Conservation (phyloP, 2,329 filamentous ascomycete genomes). For the Ciborinia camelliae region DNA sequence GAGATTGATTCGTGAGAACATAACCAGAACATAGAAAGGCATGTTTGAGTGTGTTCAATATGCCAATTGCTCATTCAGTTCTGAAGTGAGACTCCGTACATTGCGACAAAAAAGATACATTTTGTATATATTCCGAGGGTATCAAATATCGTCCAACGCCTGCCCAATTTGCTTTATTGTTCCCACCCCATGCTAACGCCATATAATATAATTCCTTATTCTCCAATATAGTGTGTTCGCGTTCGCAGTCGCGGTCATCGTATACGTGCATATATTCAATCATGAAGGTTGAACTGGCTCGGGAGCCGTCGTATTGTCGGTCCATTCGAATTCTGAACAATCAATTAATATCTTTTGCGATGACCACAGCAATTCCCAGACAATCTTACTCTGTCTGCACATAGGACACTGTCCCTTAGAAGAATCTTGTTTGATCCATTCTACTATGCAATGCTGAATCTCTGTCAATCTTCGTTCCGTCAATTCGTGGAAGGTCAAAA, state of each 20-base stretch:
- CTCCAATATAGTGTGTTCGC: background rate
- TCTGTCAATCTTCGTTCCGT: slow-evolving; percentile 10
- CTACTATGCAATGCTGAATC: slow-evolving; percentile 81
- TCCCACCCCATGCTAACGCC: slow-evolving; percentile 1
- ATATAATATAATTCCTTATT: background rate
- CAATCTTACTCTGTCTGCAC: slow-evolving; percentile 80
- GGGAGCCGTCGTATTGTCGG: slow-evolving; percentile 8
- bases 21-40: background rate
- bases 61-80: background rate
- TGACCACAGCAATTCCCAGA: too few relatives aligned
- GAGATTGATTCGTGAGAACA: background rate
- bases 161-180: background rate
- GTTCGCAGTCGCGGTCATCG: too few relatives aligned
- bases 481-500: background rate
- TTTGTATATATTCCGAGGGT: slow-evolving; percentile 5
- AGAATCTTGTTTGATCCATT: slow-evolving; percentile 94
- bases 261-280: background rate
- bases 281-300: background rate
- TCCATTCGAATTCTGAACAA: slow-evolving; percentile 18
- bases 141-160: slow-evolving; percentile 15
- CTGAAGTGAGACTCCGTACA: background rate
- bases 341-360: background rate
- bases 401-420: slow-evolving; percentile 94
- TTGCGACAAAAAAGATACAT: background rate
- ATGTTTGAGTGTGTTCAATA: background rate